Conservation (phyloP, 805 yeast species). For the Sugiyamaella americana region DNA sequence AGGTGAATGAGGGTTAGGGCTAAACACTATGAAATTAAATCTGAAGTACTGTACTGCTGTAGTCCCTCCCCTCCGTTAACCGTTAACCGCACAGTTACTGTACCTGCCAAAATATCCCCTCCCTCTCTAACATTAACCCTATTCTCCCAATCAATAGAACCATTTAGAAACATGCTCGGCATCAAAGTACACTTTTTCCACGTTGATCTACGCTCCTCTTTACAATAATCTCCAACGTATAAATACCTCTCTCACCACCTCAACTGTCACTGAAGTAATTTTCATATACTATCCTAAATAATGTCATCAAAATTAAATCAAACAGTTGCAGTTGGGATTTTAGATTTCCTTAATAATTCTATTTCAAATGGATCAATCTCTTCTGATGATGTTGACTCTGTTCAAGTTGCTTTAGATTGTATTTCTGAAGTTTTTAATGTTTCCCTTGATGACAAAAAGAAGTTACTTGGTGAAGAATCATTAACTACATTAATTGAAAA, state of each 20-base stretch:
- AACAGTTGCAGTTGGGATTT: slow-evolving; percentile 57
- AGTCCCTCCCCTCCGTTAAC: too few species aligned
- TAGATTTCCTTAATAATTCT: slow-evolving; percentile 59
- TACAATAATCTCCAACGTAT: too few species aligned
- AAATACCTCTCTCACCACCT: too few species aligned
- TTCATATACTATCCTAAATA: too few species aligned
- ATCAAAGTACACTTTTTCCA: background rate
- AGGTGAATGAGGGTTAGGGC: too few species aligned
- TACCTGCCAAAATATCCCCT: too few species aligned
- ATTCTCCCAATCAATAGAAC: background rate
- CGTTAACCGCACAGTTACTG: too few species aligned
- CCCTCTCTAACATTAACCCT: too few species aligned
- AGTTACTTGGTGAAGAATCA: slow-evolving; percentile 34
- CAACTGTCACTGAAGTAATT: too few species aligned
- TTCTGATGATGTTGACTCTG: slow-evolving; percentile 78
- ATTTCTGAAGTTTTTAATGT: slow-evolving; percentile 80
- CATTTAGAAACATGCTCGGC: background rate
- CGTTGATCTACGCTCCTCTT: too few species aligned
- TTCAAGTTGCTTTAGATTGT: slow-evolving; percentile 92
- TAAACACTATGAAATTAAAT: too few species aligned
- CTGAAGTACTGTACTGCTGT: too few species aligned
- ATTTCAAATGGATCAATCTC: slow-evolving; percentile 57
- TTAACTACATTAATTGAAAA: slow-evolving; percentile 45
- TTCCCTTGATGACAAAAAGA: slow-evolving; percentile 37
- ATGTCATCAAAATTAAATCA: slow-evolving; percentile 17